These are phyloP conservation scores for Podaxis carcinomalis DNA, from an alignment of 768 basidiomycete species.

Conservation along the genomic window DNA sequence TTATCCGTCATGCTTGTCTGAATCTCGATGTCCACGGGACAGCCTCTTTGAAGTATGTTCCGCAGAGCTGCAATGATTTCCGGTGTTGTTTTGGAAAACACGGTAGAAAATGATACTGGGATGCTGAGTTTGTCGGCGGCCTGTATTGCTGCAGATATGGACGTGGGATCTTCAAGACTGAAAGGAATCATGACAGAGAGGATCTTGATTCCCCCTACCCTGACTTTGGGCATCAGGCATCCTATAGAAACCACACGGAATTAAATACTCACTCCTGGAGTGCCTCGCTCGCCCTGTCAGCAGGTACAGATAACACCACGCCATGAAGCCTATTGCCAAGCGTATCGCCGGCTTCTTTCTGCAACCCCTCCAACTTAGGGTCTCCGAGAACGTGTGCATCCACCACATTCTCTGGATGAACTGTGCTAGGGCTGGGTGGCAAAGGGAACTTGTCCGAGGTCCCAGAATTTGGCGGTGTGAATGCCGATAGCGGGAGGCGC, in stretches of 20 bases:
- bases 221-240: not conserved
- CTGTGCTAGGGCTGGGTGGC: slow-evolving; percentile 61
- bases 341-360: slow-evolving; percentile 41
- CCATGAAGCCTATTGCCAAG: slow-evolving; percentile 45
- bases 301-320: slow-evolving; percentile 52
- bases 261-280: slow-evolving; percentile 41
- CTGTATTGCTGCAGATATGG: slow-evolving; percentile 28
- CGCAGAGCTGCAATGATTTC: slow-evolving; percentile 50
- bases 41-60: slow-evolving; percentile 62
- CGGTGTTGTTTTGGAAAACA: slow-evolving; percentile 46
- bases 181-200: slow-evolving; percentile 63
- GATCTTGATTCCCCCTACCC: slow-evolving; percentile 31
- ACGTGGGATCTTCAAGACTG: slow-evolving; percentile 41
- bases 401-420: slow-evolving; percentile 59
- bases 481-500: slow-evolving; percentile 70
- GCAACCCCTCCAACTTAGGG: slow-evolving; percentile 45
- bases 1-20: slow-evolving; percentile 49
- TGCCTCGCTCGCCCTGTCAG: slow-evolving; percentile 36
- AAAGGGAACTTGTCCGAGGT: slow-evolving; percentile 64
- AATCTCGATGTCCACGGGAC: slow-evolving; percentile 70
- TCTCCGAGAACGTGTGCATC: slow-evolving; percentile 61
- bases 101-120: slow-evolving; percentile 51
- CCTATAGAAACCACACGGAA: not conserved
- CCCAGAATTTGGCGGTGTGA: slow-evolving; percentile 66
- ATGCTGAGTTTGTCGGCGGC: slow-evolving; percentile 15